Conservation (phyloP, 148 eudicot genomes). For the Amaranthus hypochondriacus region DNA sequence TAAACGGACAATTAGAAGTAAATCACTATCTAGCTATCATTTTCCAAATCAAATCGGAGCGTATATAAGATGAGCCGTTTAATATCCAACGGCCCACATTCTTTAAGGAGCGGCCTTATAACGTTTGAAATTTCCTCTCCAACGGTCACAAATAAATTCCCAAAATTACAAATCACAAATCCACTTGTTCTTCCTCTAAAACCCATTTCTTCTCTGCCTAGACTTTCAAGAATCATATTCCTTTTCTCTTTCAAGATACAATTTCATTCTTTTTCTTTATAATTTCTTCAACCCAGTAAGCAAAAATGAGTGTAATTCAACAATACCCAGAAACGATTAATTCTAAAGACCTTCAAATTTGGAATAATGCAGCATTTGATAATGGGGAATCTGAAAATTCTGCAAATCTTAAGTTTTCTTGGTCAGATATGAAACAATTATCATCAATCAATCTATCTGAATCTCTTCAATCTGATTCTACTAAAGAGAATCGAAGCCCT, state of each 20-base stretch:
- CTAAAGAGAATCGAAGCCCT: conserved; percentile 57
- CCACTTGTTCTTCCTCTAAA: neutral
- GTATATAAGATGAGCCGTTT: conserved; percentile 18
- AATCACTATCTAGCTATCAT: neutral
- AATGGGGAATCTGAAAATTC: conserved; percentile 37
- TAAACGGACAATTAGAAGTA: neutral
- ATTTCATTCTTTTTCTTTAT: neutral
- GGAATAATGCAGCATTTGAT: conserved; percentile 81
- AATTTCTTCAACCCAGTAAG: neutral
- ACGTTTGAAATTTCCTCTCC: conserved; percentile 28
- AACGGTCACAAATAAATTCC: conserved; percentile 23
- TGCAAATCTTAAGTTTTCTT: conserved; percentile 17
- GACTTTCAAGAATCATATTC: neutral
- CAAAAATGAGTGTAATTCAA: conserved; percentile 21
- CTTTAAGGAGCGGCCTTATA: conserved; percentile 19
- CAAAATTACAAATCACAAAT: neutral
- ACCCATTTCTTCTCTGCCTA: neutral
- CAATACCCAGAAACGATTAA: conserved; percentile 43
- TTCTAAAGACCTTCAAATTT: conserved; percentile 55
- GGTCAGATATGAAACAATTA: conserved; percentile 26
- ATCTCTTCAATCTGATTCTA: conserved; percentile 42
- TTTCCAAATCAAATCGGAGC: conserved; percentile 32
- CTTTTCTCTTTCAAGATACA: neutral
- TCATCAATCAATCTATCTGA: conserved; percentile 32
- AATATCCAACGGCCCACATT: conserved; percentile 31